These are phyloP conservation scores for Aspergillus funiculosus DNA, from an alignment of 495 filamentous ascomycete species.

Conservation along the genomic window DNA sequence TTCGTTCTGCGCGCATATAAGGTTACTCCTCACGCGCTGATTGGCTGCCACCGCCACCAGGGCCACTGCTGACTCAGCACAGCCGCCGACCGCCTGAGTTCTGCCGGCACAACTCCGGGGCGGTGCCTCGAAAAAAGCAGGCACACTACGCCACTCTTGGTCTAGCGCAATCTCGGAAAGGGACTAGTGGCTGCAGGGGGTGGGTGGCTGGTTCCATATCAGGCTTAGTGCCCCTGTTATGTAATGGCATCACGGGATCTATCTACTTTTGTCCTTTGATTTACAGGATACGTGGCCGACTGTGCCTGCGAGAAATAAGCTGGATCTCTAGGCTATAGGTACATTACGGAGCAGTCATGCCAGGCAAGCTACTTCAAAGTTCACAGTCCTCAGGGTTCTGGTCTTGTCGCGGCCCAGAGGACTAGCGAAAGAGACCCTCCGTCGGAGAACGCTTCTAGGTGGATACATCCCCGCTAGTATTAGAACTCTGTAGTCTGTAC, in stretches of 20 bases:
- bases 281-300: conserved; percentile 9
- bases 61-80: conserved; percentile 24
- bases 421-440: too few relatives aligned
- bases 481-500: too few relatives aligned
- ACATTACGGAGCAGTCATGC: too few relatives aligned
- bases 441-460: too few relatives aligned
- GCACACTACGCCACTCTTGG: conserved; percentile 3
- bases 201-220: neutral
- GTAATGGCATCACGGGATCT: neutral
- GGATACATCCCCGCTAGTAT: too few relatives aligned
- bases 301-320: neutral
- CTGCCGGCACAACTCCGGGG: conserved; percentile 8
- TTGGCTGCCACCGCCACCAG: conserved; percentile 26
- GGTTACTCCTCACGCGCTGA: conserved; percentile 40
- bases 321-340: too few relatives aligned
- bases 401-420: too few relatives aligned
- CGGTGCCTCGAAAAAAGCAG: conserved; percentile 26
- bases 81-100: conserved; percentile 26
- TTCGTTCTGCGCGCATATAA: conserved; percentile 28
- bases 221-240: conserved; percentile 1
- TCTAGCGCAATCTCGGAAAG: conserved; percentile 1
- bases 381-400: too few relatives aligned
- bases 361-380: too few relatives aligned
- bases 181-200: conserved; percentile 9
- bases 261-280: neutral